Conservation (phyloP, 163 green algal species). For the Picocystis sp. region DNA sequence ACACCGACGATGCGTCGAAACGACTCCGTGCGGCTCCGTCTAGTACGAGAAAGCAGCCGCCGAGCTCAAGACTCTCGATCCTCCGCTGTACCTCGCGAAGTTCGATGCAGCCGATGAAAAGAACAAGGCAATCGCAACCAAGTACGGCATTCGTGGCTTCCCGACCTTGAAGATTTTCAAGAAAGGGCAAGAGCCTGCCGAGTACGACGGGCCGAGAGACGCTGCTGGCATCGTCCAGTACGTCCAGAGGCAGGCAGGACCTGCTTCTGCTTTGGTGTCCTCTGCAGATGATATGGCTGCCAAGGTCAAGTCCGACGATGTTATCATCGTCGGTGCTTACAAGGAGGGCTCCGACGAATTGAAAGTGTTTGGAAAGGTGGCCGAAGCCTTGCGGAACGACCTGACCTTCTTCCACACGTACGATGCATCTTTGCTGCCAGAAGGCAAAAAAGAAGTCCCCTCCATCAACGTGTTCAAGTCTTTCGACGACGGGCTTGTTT, state of each 20-base stretch:
- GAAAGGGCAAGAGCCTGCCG: no score
- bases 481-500: no score
- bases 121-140: no score
- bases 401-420: conserved; percentile 9
- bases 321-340: conserved; percentile 8
- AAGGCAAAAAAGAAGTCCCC: no score
- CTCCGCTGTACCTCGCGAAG: no score
- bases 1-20: no score
- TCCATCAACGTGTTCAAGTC: no score
- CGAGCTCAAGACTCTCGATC: conserved; percentile 9
- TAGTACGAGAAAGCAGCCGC: conserved; percentile 13
- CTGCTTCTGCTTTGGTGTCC: conserved; percentile 16
- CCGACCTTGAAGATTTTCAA: no score
- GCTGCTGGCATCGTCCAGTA: conserved; percentile 36
- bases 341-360: conserved; percentile 2
- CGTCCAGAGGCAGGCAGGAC: conserved; percentile 23
- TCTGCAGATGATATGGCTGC: conserved; percentile 8
- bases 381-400: conserved; percentile 8
- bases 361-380: conserved; percentile 8
- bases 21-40: no score
- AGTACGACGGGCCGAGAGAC: no score
- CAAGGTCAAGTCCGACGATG: conserved; percentile 8
- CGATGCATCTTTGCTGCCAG: conserved; percentile 1
- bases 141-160: no score
- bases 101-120: no score